Conservation (phyloP, 768 basidiomycete genomes). For the Chalciporus sphaerocephalus region DNA sequence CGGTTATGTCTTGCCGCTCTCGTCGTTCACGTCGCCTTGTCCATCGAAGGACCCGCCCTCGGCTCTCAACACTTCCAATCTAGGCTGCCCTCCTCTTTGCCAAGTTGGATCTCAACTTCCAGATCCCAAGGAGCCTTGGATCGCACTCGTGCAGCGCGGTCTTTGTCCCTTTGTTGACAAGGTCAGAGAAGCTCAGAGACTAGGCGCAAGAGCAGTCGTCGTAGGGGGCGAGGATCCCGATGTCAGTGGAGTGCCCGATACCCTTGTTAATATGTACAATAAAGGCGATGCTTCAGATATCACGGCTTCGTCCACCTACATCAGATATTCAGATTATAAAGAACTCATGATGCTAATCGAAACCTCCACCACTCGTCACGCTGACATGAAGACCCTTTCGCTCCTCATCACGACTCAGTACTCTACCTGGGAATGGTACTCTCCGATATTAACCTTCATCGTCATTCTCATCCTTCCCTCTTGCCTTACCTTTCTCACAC, state of each 20-base stretch:
- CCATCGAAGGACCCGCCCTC: constrained; percentile 26
- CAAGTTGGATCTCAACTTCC: constrained; percentile 51
- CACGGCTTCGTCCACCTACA: constrained; percentile 79
- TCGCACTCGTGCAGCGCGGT: constrained; percentile 88
- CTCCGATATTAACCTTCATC: constrained; percentile 82
- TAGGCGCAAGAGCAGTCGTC: constrained; percentile 86
- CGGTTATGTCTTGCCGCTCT: constrained; percentile 68
- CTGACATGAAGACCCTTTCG: constrained; percentile 70
- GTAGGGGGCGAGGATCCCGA: constrained; percentile 80
- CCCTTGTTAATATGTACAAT: constrained; percentile 88
- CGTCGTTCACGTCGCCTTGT: constrained; percentile 60
- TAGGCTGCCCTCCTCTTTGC: constrained; percentile 70
- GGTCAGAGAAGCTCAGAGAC: constrained; percentile 56
- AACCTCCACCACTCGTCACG: constrained; percentile 74
- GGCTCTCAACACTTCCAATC: constrained; percentile 32
- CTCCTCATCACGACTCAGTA: constrained; percentile 74
- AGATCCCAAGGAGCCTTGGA: constrained; percentile 68
- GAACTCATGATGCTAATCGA: constrained; percentile 65
- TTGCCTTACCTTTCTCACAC: constrained; percentile 80
- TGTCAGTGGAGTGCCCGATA: constrained; percentile 62
- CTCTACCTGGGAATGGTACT: constrained; percentile 90
- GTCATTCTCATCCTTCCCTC: constrained; percentile 89
- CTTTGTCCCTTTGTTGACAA: constrained; percentile 90
- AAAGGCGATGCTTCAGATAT: constrained; percentile 87
- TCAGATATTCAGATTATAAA: constrained; percentile 78